These are phyloP conservation scores for Pseudomonodictys pantanalensis DNA, from an alignment of 495 filamentous ascomycete species.

Conservation along the genomic window DNA sequence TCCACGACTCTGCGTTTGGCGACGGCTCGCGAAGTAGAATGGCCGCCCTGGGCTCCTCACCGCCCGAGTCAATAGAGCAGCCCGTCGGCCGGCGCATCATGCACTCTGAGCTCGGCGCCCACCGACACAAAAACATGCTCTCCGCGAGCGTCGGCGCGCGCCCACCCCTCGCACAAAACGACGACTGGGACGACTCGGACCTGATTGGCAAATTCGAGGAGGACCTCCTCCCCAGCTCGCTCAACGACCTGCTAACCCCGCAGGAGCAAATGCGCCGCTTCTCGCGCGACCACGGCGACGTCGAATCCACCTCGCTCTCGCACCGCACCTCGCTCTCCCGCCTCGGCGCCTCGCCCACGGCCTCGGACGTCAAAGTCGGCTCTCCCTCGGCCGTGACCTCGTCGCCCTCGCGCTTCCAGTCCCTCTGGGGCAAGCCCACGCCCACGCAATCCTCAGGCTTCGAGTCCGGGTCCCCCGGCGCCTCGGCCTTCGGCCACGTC, in stretches of 20 bases:
- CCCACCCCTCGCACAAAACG: slow-evolving; percentile 54
- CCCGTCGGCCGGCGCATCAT: slow-evolving; percentile 69
- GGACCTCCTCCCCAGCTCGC: slow-evolving; percentile 79
- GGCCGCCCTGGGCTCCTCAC: slow-evolving; percentile 62
- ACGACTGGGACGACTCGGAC: slow-evolving; percentile 59
- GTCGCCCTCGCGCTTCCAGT: slow-evolving; percentile 83
- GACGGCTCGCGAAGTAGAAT: slow-evolving; percentile 47
- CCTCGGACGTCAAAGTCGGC: slow-evolving; percentile 65
- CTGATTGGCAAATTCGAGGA: slow-evolving; percentile 78
- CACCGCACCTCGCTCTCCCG: slow-evolving; percentile 60
- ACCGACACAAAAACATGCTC: slow-evolving; percentile 66
- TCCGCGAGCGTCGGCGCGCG: slow-evolving; percentile 73
- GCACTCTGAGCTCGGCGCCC: slow-evolving; percentile 72
- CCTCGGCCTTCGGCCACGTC: slow-evolving; percentile 75
- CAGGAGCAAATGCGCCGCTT: slow-evolving; percentile 82
- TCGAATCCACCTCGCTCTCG: slow-evolving; percentile 37
- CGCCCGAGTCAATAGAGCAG: slow-evolving; percentile 58
- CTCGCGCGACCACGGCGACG: slow-evolving; percentile 62
- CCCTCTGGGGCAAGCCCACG: slow-evolving; percentile 66
- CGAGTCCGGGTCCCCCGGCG: slow-evolving; percentile 33
- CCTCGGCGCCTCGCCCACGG: slow-evolving; percentile 48
- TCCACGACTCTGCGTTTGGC: slow-evolving; percentile 85
- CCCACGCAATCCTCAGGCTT: slow-evolving; percentile 48
- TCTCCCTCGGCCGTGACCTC: slow-evolving; percentile 64
- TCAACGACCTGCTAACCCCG: slow-evolving; percentile 89